Evolutionary conservation across 1,139 yeast species (phyloP).

Genomic region (Nakaseomyces uthaithaninus): DNA sequence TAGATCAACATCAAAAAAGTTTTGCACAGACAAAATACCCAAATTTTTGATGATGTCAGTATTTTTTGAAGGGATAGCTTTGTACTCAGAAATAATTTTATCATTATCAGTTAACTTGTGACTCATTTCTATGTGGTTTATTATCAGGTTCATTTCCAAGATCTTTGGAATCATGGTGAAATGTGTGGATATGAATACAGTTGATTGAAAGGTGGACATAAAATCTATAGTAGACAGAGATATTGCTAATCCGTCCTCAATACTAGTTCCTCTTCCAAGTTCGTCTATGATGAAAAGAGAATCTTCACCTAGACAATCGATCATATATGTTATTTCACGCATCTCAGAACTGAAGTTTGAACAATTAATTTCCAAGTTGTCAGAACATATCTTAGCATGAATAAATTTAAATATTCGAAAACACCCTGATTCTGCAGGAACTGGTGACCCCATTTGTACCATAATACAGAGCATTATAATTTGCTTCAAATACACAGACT

Average conservation of each 20-base stretch:
- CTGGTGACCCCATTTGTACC: constrained; percentile 41
- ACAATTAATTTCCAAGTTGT: constrained; percentile 31
- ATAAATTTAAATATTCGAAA: constrained; percentile 35
- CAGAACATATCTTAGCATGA: constrained; percentile 36
- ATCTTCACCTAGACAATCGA: constrained; percentile 30
- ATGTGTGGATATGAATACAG: constrained; percentile 37
- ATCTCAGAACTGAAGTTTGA: constrained; percentile 41
- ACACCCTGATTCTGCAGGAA: constrained; percentile 39
- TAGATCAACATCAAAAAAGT: not conserved
- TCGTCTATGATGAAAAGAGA: constrained; percentile 40
- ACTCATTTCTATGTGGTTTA: constrained; percentile 31
- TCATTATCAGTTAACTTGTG: constrained; percentile 14
- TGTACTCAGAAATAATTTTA: not conserved
- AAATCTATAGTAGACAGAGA: constrained; percentile 36
- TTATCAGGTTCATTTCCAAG: constrained; percentile 29
- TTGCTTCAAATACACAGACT: constrained; percentile 40
- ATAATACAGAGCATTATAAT: constrained; percentile 36
- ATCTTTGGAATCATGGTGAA: constrained; percentile 35
- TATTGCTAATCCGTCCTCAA: constrained; percentile 38
- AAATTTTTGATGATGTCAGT: not conserved
- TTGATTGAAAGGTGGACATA: constrained; percentile 25
- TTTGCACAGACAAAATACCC: not conserved
- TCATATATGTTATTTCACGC: constrained; percentile 39
- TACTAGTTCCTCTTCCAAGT: constrained; percentile 40
- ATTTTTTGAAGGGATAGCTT: not conserved